Conservation (phyloP, 441 rosid species). For the Syzygium malaccense region DNA sequence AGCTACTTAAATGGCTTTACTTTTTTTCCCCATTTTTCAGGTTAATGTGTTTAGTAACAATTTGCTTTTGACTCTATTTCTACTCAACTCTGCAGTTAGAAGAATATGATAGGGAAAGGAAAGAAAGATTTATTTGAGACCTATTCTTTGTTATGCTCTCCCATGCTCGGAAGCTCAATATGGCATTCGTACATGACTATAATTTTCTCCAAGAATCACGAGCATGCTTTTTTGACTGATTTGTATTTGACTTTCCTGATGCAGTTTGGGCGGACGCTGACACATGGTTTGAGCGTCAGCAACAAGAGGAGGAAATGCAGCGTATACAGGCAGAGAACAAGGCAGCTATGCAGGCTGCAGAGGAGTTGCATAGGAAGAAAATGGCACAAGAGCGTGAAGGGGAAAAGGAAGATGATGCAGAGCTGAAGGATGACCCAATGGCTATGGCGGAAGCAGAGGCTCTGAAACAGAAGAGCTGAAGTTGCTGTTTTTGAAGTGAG, state of each 20-base stretch:
- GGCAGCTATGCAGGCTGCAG: conserved; percentile 82
- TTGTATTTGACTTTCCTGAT: background rate
- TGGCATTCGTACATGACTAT: background rate
- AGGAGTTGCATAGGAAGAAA: conserved; percentile 89
- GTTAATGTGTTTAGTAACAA: background rate
- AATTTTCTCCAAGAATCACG: background rate
- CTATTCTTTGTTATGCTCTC: background rate
- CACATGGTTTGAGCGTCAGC: conserved; percentile 94
- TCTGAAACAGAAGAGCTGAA: conserved; percentile 23
- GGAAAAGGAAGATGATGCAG: conserved; percentile 70
- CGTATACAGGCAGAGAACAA: conserved; percentile 74
- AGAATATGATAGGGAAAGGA: background rate
- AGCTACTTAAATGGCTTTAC: background rate
- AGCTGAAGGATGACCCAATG: conserved; percentile 66
- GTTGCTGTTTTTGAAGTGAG: background rate
- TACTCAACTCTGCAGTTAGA: background rate
- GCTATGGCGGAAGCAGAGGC: conserved; percentile 67
- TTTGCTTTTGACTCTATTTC: background rate
- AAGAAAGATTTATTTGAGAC: background rate
- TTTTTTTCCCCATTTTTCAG: background rate
- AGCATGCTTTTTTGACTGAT: background rate
- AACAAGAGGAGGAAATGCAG: conserved; percentile 81
- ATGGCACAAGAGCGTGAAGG: conserved; percentile 76
- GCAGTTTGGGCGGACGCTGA: conserved; percentile 98
- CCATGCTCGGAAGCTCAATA: background rate